Conservation (phyloP, 192 early-diverging fungal species). For the Backusella mclennaniae region DNA sequence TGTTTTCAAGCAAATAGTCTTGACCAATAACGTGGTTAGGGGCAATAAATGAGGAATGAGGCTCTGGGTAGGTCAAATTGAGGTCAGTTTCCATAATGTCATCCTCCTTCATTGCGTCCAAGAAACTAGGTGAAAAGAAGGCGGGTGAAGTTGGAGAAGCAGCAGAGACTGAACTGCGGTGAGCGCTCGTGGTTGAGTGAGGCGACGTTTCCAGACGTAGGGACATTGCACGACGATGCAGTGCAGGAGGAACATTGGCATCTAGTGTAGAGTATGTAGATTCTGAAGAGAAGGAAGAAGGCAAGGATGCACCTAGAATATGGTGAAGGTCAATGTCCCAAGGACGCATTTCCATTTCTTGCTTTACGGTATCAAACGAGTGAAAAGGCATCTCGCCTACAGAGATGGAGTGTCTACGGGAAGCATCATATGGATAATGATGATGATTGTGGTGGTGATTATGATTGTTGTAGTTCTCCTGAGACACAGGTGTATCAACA, state of each 20-base stretch:
- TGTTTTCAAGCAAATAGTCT: not conserved
- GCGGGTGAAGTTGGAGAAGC: slow-evolving; percentile 55
- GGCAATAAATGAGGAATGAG: not conserved
- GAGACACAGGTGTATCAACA: not conserved
- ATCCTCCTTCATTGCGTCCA: slow-evolving; percentile 58
- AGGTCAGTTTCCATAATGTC: slow-evolving; percentile 12
- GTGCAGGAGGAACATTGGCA: not conserved
- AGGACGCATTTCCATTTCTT: not conserved
- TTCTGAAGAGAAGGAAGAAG: slow-evolving; percentile 17
- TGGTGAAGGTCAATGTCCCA: not conserved
- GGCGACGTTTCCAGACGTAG: slow-evolving; percentile 8
- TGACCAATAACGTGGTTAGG: not conserved
- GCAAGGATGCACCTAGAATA: slow-evolving; percentile 10
- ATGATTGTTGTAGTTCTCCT: not conserved
- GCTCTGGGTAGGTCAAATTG: not conserved
- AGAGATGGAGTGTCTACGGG: slow-evolving; percentile 29
- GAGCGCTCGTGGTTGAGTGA: not conserved
- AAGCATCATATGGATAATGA: not conserved
- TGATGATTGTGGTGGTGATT: not conserved
- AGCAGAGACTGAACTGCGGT: not conserved
- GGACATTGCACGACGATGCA: slow-evolving; percentile 17
- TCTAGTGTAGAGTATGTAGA: slow-evolving; percentile 3
- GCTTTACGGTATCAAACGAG: not conserved
- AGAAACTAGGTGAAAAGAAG: slow-evolving; percentile 72
- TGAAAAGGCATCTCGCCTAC: slow-evolving; percentile 30